Percentiles rank a stretch among this genome's conserved stretches.
These are phyloP conservation scores for Aspergillus tubingensis DNA, from an alignment of 2,329 filamentous ascomycete genomes.

Conservation along the genomic window DNA sequence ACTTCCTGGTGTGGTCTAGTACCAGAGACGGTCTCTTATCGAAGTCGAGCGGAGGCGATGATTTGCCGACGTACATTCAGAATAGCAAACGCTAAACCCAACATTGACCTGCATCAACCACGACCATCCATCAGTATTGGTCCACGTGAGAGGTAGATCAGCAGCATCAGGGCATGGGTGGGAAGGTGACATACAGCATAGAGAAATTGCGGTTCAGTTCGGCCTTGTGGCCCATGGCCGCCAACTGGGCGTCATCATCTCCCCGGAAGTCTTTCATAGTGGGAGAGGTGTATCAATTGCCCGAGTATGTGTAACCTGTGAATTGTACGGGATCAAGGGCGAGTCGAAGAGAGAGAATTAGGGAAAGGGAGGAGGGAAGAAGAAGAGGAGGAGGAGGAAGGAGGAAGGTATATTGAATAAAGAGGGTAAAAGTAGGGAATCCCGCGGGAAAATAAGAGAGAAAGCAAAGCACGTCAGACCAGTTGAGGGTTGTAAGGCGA, in stretches of 20 bases:
- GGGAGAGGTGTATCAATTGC: conserved; percentile 12
- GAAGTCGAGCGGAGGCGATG: background rate
- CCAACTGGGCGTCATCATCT: conserved; percentile 54
- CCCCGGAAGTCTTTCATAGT: conserved; percentile 21
- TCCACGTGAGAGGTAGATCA: background rate
- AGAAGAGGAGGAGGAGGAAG: background rate
- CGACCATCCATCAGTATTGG: background rate
- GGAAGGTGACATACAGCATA: conserved; percentile 41
- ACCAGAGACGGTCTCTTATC: background rate
- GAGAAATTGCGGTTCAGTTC: conserved; percentile 62
- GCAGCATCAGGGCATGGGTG: background rate
- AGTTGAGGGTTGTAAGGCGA: background rate
- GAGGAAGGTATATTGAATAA: background rate
- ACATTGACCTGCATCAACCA: conserved; percentile 50
- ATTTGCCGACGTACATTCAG: conserved; percentile 49
- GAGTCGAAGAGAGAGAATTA: background rate
- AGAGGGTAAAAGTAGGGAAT: background rate
- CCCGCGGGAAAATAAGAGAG: conserved; percentile 4
- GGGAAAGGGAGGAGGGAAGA: background rate
- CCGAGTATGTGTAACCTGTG: background rate
- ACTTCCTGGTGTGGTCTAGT: conserved; percentile 1
- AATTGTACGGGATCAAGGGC: background rate
- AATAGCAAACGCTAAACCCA: conserved; percentile 64
- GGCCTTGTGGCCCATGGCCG: conserved; percentile 59
- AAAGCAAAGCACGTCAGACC: background rate